Evolutionary conservation across 2,329 filamentous ascomycete species (phyloP).

Genomic region (Aspergillus sp.): DNA sequence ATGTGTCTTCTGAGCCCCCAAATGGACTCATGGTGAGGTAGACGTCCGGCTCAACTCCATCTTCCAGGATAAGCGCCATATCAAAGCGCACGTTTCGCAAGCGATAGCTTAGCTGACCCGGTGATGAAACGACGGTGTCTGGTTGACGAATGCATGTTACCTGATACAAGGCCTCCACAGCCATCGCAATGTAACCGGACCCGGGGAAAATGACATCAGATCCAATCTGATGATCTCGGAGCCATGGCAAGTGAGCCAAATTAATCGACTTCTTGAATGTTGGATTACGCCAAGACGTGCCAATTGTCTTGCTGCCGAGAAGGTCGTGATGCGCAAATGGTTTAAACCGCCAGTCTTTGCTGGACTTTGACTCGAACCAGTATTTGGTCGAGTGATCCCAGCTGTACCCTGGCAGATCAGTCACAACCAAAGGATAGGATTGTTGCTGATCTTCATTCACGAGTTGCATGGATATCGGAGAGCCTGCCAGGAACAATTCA

Average conservation of each 20-base stretch:
- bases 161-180: slow-evolving; percentile 8
- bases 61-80: slow-evolving; percentile 6
- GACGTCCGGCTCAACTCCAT: slow-evolving; percentile 1
- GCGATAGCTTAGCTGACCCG: neutral
- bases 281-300: neutral
- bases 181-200: slow-evolving; percentile 6
- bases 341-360: slow-evolving; percentile 5
- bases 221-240: slow-evolving; percentile 2
- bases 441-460: neutral
- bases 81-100: slow-evolving; percentile 7
- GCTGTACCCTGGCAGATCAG: slow-evolving; percentile 6
- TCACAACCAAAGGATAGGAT: neutral
- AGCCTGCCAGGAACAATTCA: slow-evolving; percentile 2
- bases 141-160: neutral
- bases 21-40: slow-evolving; percentile 5
- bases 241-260: neutral
- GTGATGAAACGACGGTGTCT: neutral
- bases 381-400: slow-evolving; percentile 6
- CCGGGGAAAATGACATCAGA: slow-evolving; percentile 2
- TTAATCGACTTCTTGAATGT: slow-evolving; percentile 3
- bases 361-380: slow-evolving; percentile 1
- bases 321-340: slow-evolving; percentile 4
- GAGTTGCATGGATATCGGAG: neutral
- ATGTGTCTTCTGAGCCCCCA: neutral
- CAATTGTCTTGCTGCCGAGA: slow-evolving; percentile 7